Percentiles rank a stretch among this genome's conserved stretches.
phyloP scores from a whole-genome alignment of 192 early-diverging fungal genomes.

The Podila minutissima region DNA sequence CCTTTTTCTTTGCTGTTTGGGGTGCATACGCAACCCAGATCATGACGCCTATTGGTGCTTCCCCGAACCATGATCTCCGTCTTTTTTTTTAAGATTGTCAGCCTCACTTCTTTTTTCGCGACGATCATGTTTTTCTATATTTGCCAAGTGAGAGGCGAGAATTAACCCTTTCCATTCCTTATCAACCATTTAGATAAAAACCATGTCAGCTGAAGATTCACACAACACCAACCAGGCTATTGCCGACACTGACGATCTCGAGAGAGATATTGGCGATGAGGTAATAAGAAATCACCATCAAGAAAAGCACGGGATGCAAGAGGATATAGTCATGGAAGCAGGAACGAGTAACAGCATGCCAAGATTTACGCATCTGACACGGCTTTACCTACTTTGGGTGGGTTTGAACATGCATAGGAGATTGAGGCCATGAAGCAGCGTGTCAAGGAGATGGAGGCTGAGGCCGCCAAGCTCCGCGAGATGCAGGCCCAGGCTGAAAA shows the following conservation, averaged over 20 bases:
- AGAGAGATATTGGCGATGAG: conserved; percentile 42
- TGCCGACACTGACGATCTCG: conserved; percentile 27
- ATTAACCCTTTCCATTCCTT: no score
- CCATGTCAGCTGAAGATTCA: conserved; percentile 38
- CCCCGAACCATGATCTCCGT: no score
- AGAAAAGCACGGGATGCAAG: background rate
- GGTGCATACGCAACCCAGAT: no score
- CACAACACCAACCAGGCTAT: conserved; percentile 8
- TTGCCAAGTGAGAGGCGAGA: no score
- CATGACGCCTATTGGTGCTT: no score
- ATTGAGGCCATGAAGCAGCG: conserved; percentile 82
- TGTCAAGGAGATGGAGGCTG: conserved; percentile 84
- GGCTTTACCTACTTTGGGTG: background rate
- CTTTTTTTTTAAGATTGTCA: no score
- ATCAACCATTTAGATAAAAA: no score
- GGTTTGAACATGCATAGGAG: conserved; percentile 62
- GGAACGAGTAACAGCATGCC: background rate
- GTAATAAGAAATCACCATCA: background rate
- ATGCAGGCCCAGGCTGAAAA: conserved; percentile 84
- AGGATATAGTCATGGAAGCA: background rate
- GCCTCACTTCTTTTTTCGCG: no score
- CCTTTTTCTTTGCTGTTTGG: no score
- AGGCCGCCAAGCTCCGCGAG: conserved; percentile 81
- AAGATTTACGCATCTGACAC: background rate
- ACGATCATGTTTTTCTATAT: no score